A percentile compares a stretch with the other conserved stretches of the same genome.
Conservation (phyloP, 257 asterid species). For the Salvia rosmarinus region DNA sequence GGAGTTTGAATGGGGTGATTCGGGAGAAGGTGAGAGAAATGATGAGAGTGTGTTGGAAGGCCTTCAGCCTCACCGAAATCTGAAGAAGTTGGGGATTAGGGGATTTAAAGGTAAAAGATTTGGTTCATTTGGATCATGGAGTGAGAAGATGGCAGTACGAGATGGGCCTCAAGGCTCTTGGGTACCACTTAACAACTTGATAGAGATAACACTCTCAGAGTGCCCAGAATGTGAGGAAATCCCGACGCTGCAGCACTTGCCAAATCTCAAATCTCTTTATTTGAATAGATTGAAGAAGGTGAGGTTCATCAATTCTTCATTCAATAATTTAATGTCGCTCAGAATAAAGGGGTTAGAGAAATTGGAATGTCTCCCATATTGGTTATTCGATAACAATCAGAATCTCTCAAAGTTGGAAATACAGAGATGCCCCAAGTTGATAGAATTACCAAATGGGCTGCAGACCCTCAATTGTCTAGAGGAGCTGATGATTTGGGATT, state of each 20-base stretch:
- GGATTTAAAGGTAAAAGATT: not conserved
- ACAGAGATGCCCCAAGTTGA: not conserved
- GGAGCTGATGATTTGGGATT: not conserved
- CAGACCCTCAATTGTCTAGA: not conserved
- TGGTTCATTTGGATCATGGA: slow-evolving; percentile 1
- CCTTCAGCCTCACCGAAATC: not conserved
- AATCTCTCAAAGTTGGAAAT: not conserved
- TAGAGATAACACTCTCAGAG: not conserved
- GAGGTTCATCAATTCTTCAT: not conserved
- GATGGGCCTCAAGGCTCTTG: not conserved
- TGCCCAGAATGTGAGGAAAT: not conserved
- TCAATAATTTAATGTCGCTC: not conserved
- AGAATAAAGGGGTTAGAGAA: not conserved
- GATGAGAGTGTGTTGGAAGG: not conserved
- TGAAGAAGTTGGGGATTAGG: too few species aligned
- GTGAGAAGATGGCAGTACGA: not conserved
- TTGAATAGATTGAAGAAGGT: not conserved
- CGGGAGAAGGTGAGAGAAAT: not conserved
- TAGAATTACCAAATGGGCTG: not conserved
- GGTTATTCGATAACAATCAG: not conserved
- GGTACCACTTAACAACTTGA: not conserved
- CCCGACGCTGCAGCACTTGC: not conserved
- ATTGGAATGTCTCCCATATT: not conserved
- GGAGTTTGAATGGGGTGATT: not conserved
- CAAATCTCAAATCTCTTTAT: slow-evolving; percentile 22